These are phyloP conservation scores for Alternaria conjuncta DNA, from an alignment of 2,329 filamentous ascomycete genomes.

Conservation along the genomic window DNA sequence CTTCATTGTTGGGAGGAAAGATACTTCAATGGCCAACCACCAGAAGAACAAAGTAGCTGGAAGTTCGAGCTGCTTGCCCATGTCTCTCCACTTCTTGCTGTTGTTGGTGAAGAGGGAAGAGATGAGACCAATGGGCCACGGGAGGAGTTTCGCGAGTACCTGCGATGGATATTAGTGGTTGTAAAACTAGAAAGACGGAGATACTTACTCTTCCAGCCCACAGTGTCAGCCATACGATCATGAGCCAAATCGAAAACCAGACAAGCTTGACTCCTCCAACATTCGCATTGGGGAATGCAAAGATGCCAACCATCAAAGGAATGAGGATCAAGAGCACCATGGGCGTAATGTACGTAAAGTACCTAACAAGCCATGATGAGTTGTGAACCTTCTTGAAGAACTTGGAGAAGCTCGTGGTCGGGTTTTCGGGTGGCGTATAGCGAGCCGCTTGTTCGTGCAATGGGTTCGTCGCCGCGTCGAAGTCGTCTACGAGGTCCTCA, in stretches of 20 bases:
- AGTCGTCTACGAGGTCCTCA: conserved; percentile 68
- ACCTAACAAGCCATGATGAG: conserved; percentile 71
- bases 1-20: conserved; percentile 82
- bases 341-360: conserved; percentile 74
- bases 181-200: not conserved
- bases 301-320: conserved; percentile 69
- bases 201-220: conserved; percentile 71
- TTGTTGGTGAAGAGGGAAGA: conserved; percentile 84
- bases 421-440: conserved; percentile 69
- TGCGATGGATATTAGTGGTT: conserved; percentile 29
- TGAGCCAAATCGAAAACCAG: conserved; percentile 96
- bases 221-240: conserved; percentile 89
- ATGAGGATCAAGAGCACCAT: conserved; percentile 69
- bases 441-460: conserved; percentile 70
- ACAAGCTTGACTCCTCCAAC: conserved; percentile 78
- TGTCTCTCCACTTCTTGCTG: conserved; percentile 90
- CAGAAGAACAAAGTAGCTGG: conserved; percentile 89
- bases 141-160: conserved; percentile 69
- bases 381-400: conserved; percentile 70
- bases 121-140: conserved; percentile 65
- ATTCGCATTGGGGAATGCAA: conserved; percentile 65
- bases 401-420: conserved; percentile 66
- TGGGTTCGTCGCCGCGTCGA: conserved; percentile 71
- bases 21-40: conserved; percentile 85
- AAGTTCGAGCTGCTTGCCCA: conserved; percentile 84